Base-by-base conservation (phyloP, 2,329 filamentous ascomycete genomes). In the Chaetomium olivaceum region DNA sequence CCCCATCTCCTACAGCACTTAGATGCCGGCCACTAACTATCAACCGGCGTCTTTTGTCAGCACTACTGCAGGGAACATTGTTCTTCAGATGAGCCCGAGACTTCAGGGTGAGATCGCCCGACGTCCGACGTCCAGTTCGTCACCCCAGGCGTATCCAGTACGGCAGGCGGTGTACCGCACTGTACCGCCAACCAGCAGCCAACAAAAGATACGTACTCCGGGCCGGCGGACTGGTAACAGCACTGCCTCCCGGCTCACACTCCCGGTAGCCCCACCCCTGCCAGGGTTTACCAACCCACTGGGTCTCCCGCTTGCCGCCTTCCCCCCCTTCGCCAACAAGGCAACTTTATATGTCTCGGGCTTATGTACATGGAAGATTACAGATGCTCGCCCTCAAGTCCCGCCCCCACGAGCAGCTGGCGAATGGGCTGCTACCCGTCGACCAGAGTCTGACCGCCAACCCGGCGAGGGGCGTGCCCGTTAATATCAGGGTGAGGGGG, bases 221-320 rank as follows among this genome's bases (percentile, higher is more conserved):
- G 31, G 31, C 51, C 59, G 23, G 36, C 36, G 7, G 50, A 51
- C 51, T 48, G 59, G 59, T 29, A 62, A 52, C 55, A n/a, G 7
- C n/a, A 36, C 46, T 21, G 8, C 6, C 46, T 48, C 25, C 51
- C 25, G 23, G 51, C 25, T 54, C 51, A 16, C 16, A 7, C 25
- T 54, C 27, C 51, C 25, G 23, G 50, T 27, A 52, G 25, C 50
- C 50, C 50, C 25, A n/a, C 51, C 51, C 61, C 31, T 46, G 51
- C 39, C 56, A 27, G 51, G 58, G 62, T 55, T 56, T 64, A 65
- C 62, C 62, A 36, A 36, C 27, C 48, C 25, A 21, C 50, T 51
- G 62, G 62, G 48, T 25, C 55, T 29, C 36, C 50, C 25, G 5
- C 21, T 29, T 3, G 3, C 3, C 6, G 27, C 50, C 29, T 25